Evolutionary conservation across 768 basidiomycete genomes (phyloP), one percentile per base, ranked within the genome.

Genomic region (Termitomyces bulborhizus): DNA sequence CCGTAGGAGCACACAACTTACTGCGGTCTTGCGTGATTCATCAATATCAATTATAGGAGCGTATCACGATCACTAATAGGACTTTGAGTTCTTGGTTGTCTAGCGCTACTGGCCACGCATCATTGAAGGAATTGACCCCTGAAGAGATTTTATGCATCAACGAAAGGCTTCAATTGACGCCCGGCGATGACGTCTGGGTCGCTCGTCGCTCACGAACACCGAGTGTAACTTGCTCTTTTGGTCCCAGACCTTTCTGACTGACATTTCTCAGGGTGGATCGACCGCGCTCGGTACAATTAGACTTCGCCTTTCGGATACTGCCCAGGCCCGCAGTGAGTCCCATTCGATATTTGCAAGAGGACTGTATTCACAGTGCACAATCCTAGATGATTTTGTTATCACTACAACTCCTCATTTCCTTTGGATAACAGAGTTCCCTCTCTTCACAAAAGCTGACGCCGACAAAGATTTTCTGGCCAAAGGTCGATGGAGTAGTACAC

Each of bases 391-490:
- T 47, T 76, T 85, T 55, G 68, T 66, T 15, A 75, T 86, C 11
- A 71, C 84, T 3, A 52, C 75, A 29, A 70, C 71, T 26, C 91
- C 91, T 46, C 87, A 91, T 68, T 95, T 98, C 70, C 76, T 95
- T 18, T 98, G 95, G 95, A 82, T 98, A 51, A 96, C 93, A 4
- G 93, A 96, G 68, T 97, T 97, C 68, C 95, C 95, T 13, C 77
- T 98, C 24, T 97, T 96, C 73, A 81, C 94, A 15, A 83, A 78
- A 31, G 84, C 86, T 37, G 94, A 97, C 68, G 76, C 78, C 53
- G 94, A 97, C 73, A 97, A 97, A 71, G 85, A 90, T 37, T 82
- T 86, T 65, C 71, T 93, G 31, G 89, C 93, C 3, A 80, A 84
- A 54, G 94, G 94, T 31, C 78, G 93, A 63, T 96, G 92, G 90